These are phyloP conservation scores for Acanthamoeba triangularis DNA, from an alignment of 208 protist genomes.

Conservation along the genomic window DNA sequence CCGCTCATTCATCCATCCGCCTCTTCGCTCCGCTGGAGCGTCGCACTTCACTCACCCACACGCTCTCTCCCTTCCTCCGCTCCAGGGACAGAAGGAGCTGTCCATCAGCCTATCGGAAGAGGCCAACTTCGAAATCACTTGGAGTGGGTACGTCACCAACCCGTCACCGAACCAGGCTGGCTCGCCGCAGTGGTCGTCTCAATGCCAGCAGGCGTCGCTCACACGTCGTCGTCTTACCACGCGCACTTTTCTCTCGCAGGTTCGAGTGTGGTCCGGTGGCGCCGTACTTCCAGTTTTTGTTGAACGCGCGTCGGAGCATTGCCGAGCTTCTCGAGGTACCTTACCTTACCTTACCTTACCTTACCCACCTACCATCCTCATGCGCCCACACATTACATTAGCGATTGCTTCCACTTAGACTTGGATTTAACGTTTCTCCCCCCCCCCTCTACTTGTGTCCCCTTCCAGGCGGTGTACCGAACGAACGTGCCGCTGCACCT, in stretches of 20 bases:
- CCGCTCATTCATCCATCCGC: too few species aligned
- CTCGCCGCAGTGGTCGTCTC: too few species aligned
- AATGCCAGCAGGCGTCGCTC: neutral
- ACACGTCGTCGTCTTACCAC: neutral
- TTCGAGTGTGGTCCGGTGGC: conserved; percentile 29
- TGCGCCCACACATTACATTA: neutral
- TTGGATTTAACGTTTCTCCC: too few species aligned
- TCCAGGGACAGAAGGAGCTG: conserved; percentile 1
- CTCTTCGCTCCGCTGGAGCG: too few species aligned
- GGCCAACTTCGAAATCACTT: neutral
- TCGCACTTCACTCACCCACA: neutral
- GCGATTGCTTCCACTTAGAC: neutral
- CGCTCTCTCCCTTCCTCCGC: too few species aligned
- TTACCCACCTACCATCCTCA: neutral
- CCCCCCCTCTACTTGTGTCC: neutral
- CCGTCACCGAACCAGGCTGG: neutral
- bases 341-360: neutral
- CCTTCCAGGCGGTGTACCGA: conserved; percentile 50
- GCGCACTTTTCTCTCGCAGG: neutral
- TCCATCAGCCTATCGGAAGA: conserved; percentile 36
- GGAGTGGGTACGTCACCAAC: neutral
- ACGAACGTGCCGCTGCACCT: conserved; percentile 9
- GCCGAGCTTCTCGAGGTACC: conserved; percentile 57
- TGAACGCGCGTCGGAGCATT: conserved; percentile 37
- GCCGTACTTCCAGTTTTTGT: conserved; percentile 10